Evolutionary conservation across 228 moss, liverwort and hornwort genomes (phyloP), one percentile per base, ranked within the genome.

Genomic region (Sphagnum magellanicum): DNA sequence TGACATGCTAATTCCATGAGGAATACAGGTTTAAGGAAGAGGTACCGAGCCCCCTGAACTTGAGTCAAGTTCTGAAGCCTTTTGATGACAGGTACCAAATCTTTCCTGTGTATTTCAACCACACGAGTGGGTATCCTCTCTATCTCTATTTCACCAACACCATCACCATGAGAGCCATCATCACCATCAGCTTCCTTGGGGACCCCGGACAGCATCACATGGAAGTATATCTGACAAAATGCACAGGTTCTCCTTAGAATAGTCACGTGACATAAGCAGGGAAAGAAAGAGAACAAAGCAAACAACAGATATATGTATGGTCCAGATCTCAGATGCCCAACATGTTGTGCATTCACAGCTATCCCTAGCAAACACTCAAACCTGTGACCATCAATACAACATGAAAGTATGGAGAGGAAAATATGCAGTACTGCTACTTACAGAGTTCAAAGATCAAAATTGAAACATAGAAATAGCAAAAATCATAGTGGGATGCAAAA

Each of bases 61-160:
- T 89, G 89, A 57, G 81, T 79, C 1, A 89, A 89, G 71, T 87
- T 89, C 69, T 88, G 84, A 59, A 91, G 84, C 64, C 89, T 81
- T 69, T 94, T 89, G 51, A 94, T 89, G 0, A 91, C 94, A 58
- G 91, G 91, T 52, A 94, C 94, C 48, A 94, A 72, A 70, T 94
- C 94, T 67, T 88, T 94, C 77, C 88, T 75, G n/a, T 89, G 84
- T 59, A 94, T 91, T 75, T 91, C 94, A 10, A 94, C 88, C 6
- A 88, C 68, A 46, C 91, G 88, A 55, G 91, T 91, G 9, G 88
- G 86, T 63, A 94, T 70, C 71, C 79, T 82, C 71, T 94, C 94
- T 72, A 94, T 88, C 79, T 94, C 94, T 11, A 84, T 82, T 70
- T 94, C 94, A 32, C 32, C 32, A 32, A 32, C 32, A 60, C 86